These are phyloP conservation scores for Globisporangium spiculum DNA, from an alignment of 352 stramenopile genomes.

Conservation along the genomic window DNA sequence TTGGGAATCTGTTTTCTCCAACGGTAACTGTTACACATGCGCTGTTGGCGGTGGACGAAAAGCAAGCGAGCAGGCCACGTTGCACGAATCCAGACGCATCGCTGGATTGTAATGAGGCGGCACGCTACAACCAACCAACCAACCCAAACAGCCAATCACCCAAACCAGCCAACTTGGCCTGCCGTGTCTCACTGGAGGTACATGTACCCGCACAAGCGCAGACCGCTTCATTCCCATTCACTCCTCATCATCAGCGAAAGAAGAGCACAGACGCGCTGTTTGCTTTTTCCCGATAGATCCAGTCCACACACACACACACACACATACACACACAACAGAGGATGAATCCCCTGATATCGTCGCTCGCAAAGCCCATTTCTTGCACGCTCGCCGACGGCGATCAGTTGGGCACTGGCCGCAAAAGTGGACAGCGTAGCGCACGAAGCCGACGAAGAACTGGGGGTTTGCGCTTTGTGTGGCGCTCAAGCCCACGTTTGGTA, in stretches of 20 bases:
- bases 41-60: background rate
- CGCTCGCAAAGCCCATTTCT: background rate
- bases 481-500: background rate
- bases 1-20: background rate
- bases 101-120: background rate
- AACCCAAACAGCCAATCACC: background rate
- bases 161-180: background rate
- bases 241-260: background rate
- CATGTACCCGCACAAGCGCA: too few species aligned
- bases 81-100: background rate
- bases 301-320: background rate
- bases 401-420: background rate
- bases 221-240: background rate
- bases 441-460: background rate
- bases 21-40: background rate
- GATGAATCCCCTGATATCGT: background rate
- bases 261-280: background rate
- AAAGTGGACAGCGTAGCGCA: background rate
- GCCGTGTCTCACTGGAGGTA: background rate
- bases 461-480: background rate
- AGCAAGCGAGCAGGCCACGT: background rate
- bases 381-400: background rate
- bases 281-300: background rate
- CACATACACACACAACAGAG: background rate
- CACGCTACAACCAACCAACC: background rate